Conservation (phyloP, 164 flowering plant genomes). For the Berberis thunbergii region DNA sequence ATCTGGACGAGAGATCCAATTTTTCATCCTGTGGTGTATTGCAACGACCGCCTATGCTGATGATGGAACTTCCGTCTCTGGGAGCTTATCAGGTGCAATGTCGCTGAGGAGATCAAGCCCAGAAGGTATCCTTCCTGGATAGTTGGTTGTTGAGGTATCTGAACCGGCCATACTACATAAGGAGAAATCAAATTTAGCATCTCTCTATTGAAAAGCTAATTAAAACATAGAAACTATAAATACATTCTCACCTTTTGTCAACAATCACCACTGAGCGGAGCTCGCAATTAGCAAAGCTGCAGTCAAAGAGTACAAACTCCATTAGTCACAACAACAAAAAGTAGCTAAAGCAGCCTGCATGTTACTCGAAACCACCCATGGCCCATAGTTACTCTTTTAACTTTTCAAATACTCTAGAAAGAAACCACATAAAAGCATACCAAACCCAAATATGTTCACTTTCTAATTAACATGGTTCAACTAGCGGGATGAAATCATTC, state of each 20-base stretch:
- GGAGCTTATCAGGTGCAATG: constrained; percentile 25
- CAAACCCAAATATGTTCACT: too few relatives aligned
- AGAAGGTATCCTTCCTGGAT: constrained; percentile 68
- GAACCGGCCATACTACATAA: constrained; percentile 53
- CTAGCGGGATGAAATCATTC: too few relatives aligned
- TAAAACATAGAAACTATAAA: not conserved
- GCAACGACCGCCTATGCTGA: not conserved
- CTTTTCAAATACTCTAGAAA: too few relatives aligned
- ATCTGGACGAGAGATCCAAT: too few relatives aligned
- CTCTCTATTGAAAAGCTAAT: not conserved
- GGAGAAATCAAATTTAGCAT: constrained; percentile 1
- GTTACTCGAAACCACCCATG: too few relatives aligned
- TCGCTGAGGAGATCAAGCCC: constrained; percentile 64
- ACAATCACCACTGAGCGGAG: constrained; percentile 75
- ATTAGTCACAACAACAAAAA: too few relatives aligned
- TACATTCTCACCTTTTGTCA: constrained; percentile 47
- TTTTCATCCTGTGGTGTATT: too few relatives aligned
- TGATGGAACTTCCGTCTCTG: constrained; percentile 14
- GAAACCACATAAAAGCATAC: too few relatives aligned
- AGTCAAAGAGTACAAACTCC: constrained; percentile 4
- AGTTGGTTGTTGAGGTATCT: constrained; percentile 52
- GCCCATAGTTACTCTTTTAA: too few relatives aligned
- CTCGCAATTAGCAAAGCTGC: constrained; percentile 89
- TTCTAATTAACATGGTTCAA: too few relatives aligned
- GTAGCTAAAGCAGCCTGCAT: too few relatives aligned